phyloP scores from a whole-genome alignment of 345 rosid genomes.

The Lepidium aucheri region DNA sequence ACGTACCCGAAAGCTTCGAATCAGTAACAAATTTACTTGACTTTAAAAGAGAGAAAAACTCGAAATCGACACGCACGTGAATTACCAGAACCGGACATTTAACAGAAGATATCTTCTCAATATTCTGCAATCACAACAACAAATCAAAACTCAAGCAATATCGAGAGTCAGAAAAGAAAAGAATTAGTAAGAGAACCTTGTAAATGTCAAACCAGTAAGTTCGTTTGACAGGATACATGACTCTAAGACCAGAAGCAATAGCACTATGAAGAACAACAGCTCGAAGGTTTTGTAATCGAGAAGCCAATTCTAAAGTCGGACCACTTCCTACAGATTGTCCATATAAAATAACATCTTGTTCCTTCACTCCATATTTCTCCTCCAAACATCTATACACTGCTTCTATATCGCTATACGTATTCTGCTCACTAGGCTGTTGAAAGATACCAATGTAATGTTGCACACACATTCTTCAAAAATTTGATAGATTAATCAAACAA shows the following conservation, averaged over 20 bases:
- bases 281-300: constrained; percentile 55
- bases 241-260: constrained; percentile 81
- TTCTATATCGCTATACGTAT: constrained; percentile 80
- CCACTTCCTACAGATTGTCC: constrained; percentile 98
- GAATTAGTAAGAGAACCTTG: constrained; percentile 38
- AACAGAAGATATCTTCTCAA: constrained; percentile 73
- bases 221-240: constrained; percentile 82
- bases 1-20: background rate
- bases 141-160: constrained; percentile 1
- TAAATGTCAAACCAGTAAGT: constrained; percentile 96
- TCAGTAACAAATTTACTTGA: background rate
- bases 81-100: constrained; percentile 73
- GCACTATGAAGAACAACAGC: constrained; percentile 98
- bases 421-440: constrained; percentile 79
- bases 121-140: constrained; percentile 47
- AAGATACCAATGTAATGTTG: background rate
- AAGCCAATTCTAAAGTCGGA: constrained; percentile 81
- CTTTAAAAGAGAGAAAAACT: background rate
- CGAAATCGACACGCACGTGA: constrained; percentile 45
- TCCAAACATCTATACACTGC: constrained; percentile 78
- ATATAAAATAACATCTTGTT: constrained; percentile 79
- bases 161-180: background rate
- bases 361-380: constrained; percentile 66
- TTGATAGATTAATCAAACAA: background rate
- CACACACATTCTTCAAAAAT: background rate